Evolutionary conservation across 768 basidiomycete genomes (phyloP), one percentile per base, ranked within the genome.

Genomic region (Boletus sp.): DNA sequence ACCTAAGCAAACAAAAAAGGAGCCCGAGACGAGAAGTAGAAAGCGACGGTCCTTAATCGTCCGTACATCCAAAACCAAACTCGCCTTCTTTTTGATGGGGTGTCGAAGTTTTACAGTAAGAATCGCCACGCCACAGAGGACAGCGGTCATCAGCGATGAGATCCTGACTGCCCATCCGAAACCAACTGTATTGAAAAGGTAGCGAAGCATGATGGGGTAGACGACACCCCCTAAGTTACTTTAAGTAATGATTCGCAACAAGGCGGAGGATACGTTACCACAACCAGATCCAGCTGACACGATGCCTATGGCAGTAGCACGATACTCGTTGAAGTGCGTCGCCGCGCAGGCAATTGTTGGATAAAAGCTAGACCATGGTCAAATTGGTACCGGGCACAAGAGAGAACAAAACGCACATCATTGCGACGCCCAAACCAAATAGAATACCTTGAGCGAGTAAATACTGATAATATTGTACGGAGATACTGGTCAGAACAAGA

Each of bases 231-330:
- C 89, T 80, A 62, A 47, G 32, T 23, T 23, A 3, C 53, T 33
- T 53, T 60, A 21, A 63, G 70, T 47, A 47, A 50, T 39, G 59
- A 69, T 60, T 51, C 54, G 40, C 60, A 62, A 19, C 1, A 5
- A n/a, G 51, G 54, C 47, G 51, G 53, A 47, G 49, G 45, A 48
- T 9, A 50, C 50, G 23, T 56, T 54, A 83, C 85, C 85, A 52
- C 81, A 65, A 52, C 85, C 80, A 25, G 84, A 84, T n/a, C 90
- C 90, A 33, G 87, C 81, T 1, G 81, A 76, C 17, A 82, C 84
- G 51, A 92, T 72, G 2, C 90, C 90, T 35, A 87, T 72, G 0
- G 89, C 87, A 2, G 88, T 84, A 4, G 85, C 86, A 14, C 88
- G 79, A 57, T 84, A 83, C 56, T 77, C 78, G 45, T 65, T 63